Evolutionary conservation across 2,329 filamentous ascomycete genomes (phyloP), one percentile per base, ranked within the genome.

Genomic region (Aschersonia sp.): DNA sequence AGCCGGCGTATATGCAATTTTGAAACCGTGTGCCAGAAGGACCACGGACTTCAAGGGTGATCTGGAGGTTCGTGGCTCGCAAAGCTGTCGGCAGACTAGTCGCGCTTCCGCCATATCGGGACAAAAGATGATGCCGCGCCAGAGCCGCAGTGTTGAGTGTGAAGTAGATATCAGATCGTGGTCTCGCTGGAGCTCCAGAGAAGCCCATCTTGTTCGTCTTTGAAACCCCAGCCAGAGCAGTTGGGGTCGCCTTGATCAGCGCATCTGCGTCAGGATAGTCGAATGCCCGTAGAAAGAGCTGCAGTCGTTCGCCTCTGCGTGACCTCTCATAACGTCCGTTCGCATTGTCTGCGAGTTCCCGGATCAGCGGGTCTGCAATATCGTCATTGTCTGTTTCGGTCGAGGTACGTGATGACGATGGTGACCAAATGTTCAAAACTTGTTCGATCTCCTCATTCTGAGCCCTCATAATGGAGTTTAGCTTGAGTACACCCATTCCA

Each of bases 141-240:
- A 98, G 70, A n/a, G 82, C 73, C 0, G 88, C 85, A 53, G 88
- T 82, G 50, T 81, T 80, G 45, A 98, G 65, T 0, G 89, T 96
- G 43, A 98, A 65, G 61, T 98, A 98, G 46, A 98, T 97, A 62
- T 98, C 94, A 9, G 89, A 96, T 56, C 94, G 76, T 12, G 85
- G 75, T 60, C 88, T 89, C 0, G 84, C 89, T 0, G 92, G 91
- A 2, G 89, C 89, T 9, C 89, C 89, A 3, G 91, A 87, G 61
- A 98, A 97, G 2, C 89, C 92, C 63, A 97, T 89, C 61, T 92
- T 92, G 57, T 75, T 84, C 0, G 89, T 94, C 62, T 84, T 84
- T 49, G 75, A 74, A 51, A 97, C 78, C 46, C 84, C 82, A 46
- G 94, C 84, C 10, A 98, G 77, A 10, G 94, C 68, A 0, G 91